Evolutionary conservation across 108 stramenopile genomes (phyloP), one percentile per base, ranked within the genome.

Genomic region (Cyclotella choctawhatcheeana): DNA sequence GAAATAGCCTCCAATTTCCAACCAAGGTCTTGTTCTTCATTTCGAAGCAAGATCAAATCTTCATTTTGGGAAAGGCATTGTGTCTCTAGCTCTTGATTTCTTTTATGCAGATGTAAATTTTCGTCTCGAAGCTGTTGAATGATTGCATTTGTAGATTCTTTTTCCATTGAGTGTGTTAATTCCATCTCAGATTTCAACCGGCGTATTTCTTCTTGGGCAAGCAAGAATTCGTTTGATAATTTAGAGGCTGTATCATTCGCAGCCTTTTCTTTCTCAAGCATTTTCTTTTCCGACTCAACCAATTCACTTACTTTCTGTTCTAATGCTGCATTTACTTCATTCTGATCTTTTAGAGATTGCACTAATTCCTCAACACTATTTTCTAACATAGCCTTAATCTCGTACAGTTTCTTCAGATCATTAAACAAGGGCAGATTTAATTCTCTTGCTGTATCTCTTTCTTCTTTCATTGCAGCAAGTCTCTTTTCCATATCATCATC

Each of bases 371-470:
- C 16, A 4, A 51, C 50, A 5, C 50, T 51, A n/a, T 51, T 8
- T n/a, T 55, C 54, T 16, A 55, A 16, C 27, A 3, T 10, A 30
- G n/a, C 21, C 37, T 60, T 60, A 10, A 40, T 60, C n/a, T 6
- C 20, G 40, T 60, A 40, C 37, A 60, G 21, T 21, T 21, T 26
- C 29, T 60, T 60, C 37, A 60, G 22, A 60, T 60, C 59, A 40
- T 60, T 60, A 29, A 60, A 60, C 6, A 60, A 35, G 5, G 59
- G 59, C 20, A 60, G 21, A 40, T 60, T 60, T 8, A 60, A 40
- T 22, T 35, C 59, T 29, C 59, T 37, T 2, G 59, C 59, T 2
- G 37, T 60, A 40, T 60, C 59, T 40, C 59, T 35, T 43, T 60
- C 59, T 0, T 21, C 34, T 26, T 60, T 35, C 59, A 60, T 40